Percentiles rank a stretch among this genome's conserved stretches.
phyloP scores from a whole-genome alignment of 23 red algal species.

The Gracilariopsis chorda region DNA sequence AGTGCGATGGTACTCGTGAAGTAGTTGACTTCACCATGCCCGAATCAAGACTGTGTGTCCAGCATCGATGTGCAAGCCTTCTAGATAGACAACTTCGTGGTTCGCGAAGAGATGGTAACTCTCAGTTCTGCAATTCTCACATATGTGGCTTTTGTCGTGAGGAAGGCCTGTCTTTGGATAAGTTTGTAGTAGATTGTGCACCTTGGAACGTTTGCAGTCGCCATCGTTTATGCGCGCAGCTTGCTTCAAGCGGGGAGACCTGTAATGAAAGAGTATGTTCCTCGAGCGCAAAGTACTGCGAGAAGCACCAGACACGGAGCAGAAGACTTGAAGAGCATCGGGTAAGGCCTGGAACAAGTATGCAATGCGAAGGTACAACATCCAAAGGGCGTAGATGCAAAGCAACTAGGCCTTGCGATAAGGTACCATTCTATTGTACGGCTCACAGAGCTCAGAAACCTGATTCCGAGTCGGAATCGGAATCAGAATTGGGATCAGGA shows the following conservation, averaged over 20 bases:
- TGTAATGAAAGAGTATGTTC: neutral
- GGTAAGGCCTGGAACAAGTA: neutral
- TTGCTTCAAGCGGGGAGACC: neutral
- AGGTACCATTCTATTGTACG: neutral
- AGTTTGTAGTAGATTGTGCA: neutral
- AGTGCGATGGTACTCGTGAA: neutral
- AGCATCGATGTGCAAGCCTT: slow-evolving; percentile 3
- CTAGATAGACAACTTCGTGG: neutral
- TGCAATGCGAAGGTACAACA: slow-evolving; percentile 33
- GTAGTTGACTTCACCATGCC: neutral
- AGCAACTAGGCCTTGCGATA: neutral
- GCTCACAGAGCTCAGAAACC: slow-evolving; percentile 10
- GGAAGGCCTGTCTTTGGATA: neutral
- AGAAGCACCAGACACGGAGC: slow-evolving; percentile 2
- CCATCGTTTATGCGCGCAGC: slow-evolving; percentile 4
- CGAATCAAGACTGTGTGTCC: neutral
- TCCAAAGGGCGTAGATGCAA: neutral
- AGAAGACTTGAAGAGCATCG: neutral
- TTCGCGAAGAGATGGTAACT: neutral
- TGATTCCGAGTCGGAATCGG: neutral
- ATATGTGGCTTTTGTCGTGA: slow-evolving; percentile 14
- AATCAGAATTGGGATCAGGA: no score
- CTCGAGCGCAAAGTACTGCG: neutral
- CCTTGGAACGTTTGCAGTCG: slow-evolving; percentile 25
- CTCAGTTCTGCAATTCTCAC: neutral